These are phyloP conservation scores for Aspergillus heteromorphus DNA, from an alignment of 495 filamentous ascomycete species.

Conservation along the genomic window DNA sequence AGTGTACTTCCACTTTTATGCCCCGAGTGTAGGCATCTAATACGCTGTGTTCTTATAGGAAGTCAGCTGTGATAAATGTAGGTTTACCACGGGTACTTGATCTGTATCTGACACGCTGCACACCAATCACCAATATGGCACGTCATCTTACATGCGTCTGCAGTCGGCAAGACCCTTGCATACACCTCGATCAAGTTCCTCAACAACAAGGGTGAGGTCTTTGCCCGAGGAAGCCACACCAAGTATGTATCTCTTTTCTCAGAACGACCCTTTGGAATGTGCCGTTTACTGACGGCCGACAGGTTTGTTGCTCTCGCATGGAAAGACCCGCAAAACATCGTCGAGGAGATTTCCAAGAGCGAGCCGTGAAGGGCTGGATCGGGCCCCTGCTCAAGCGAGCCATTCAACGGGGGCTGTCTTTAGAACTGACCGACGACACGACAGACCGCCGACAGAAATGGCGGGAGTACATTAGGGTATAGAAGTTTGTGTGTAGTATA, in stretches of 20 bases:
- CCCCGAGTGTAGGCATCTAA: conserved; percentile 18
- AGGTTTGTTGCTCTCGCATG: conserved; percentile 55
- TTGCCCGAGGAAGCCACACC: conserved; percentile 90
- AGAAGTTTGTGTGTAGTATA: neutral
- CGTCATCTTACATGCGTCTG: neutral
- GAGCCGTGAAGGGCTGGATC: conserved; percentile 1
- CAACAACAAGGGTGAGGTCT: conserved; percentile 68
- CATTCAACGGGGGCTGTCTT: neutral
- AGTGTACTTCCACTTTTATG: neutral
- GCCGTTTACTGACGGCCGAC: neutral
- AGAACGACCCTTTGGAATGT: neutral
- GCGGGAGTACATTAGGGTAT: neutral
- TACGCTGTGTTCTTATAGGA: conserved; percentile 32
- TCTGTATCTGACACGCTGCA: neutral
- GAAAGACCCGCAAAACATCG: conserved; percentile 56
- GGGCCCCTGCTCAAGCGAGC: neutral
- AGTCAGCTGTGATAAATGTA: conserved; percentile 83
- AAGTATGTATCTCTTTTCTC: conserved; percentile 56
- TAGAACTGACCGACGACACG: neutral
- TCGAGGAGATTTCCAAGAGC: conserved; percentile 34
- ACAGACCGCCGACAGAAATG: neutral
- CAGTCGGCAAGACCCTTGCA: conserved; percentile 89
- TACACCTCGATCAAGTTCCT: conserved; percentile 78
- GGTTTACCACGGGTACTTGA: conserved; percentile 8
- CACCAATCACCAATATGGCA: neutral